A percentile compares a stretch with the other conserved stretches of the same genome.
phyloP scores from a whole-genome alignment of 2,329 filamentous ascomycete species.

The Zymoseptoria passerinii region DNA sequence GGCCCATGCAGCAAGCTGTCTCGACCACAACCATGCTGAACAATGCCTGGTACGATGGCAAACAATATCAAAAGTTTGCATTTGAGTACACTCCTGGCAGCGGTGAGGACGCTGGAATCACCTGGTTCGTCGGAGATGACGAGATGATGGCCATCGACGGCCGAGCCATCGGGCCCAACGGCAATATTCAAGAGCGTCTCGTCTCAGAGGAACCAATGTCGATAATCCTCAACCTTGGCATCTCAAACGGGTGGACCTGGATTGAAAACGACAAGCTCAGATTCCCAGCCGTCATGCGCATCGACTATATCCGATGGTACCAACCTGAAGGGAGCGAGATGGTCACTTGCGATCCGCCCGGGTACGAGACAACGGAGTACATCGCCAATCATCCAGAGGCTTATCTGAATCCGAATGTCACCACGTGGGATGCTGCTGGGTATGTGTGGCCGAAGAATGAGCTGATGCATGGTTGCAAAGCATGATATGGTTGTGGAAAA shows the following conservation, averaged over 20 bases:
- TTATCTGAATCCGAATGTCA: conserved; percentile 45
- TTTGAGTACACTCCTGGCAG: conserved; percentile 48
- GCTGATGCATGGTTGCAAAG: conserved; percentile 34
- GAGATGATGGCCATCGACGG: conserved; percentile 46
- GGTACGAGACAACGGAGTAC: conserved; percentile 45
- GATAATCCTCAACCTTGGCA: conserved; percentile 46
- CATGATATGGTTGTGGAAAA: conserved; percentile 4
- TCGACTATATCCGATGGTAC: conserved; percentile 50
- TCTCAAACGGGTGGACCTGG: conserved; percentile 43
- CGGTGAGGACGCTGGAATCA: conserved; percentile 38
- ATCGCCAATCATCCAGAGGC: conserved; percentile 41
- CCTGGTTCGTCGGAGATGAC: conserved; percentile 46
- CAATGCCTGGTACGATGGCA: conserved; percentile 48
- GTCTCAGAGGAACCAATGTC: conserved; percentile 48
- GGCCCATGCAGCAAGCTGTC: conserved; percentile 49
- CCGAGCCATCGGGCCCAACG: conserved; percentile 45
- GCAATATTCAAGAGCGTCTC: conserved; percentile 43
- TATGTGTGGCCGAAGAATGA: conserved; percentile 38
- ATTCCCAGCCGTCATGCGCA: conserved; percentile 46
- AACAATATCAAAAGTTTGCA: conserved; percentile 47
- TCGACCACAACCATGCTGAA: conserved; percentile 49
- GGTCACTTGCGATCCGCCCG: conserved; percentile 48
- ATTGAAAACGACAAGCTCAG: conserved; percentile 38
- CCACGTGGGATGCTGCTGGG: conserved; percentile 36
- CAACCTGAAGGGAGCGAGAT: conserved; percentile 39